These are phyloP conservation scores for Xylaria castorea DNA, from an alignment of 495 filamentous ascomycete genomes.

Conservation along the genomic window DNA sequence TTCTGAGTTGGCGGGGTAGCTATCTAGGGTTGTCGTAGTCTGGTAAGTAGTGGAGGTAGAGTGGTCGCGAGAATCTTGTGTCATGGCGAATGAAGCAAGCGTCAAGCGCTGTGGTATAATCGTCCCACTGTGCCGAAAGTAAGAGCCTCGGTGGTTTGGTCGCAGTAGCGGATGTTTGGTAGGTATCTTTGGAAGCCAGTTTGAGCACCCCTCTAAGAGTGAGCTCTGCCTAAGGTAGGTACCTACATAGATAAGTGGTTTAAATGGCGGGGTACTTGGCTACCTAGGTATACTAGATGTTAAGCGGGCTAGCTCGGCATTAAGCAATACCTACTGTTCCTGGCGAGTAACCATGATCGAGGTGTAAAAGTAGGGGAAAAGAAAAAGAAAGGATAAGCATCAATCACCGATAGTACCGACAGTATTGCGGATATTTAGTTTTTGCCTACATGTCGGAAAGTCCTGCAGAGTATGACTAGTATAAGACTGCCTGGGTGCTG, in stretches of 20 bases:
- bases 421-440: neutral
- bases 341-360: slow-evolving; percentile 1
- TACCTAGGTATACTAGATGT: neutral
- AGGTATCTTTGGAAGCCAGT: neutral
- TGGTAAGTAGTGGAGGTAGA: slow-evolving; percentile 12
- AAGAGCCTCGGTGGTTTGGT: slow-evolving; percentile 10
- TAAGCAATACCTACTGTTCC: neutral
- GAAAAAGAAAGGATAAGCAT: neutral
- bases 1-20: slow-evolving; percentile 40
- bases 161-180: slow-evolving; percentile 5
- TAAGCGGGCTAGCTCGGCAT: slow-evolving; percentile 3
- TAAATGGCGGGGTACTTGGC: slow-evolving; percentile 21
- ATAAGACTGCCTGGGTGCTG: neutral
- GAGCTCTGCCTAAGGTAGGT: neutral
- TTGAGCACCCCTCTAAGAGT: slow-evolving; percentile 6
- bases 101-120: slow-evolving; percentile 11
- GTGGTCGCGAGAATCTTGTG: slow-evolving; percentile 15
- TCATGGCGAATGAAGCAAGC: slow-evolving; percentile 17
- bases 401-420: neutral
- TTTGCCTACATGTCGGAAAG: neutral
- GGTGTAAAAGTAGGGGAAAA: neutral
- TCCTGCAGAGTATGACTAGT: neutral
- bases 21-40: slow-evolving; percentile 27
- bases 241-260: slow-evolving; percentile 1
- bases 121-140: slow-evolving; percentile 6